A percentile compares a stretch with the other conserved stretches of the same genome.
phyloP scores from a whole-genome alignment of 1,139 yeast genomes.

The Taphrina wiesneri region DNA sequence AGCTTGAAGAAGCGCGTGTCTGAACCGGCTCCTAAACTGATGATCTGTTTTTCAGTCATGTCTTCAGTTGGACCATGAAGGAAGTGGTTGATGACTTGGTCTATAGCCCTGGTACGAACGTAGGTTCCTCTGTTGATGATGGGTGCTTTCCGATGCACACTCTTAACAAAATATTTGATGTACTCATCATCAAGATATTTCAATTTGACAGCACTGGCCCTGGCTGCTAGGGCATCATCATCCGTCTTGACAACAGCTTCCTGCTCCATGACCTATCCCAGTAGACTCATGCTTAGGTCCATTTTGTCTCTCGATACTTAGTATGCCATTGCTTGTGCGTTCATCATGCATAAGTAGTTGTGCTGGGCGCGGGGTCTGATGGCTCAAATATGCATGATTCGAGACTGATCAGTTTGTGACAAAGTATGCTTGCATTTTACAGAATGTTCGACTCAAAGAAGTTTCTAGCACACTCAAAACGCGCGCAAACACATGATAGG shows the following conservation, averaged over 20 bases:
- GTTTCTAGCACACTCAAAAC: too few relatives aligned
- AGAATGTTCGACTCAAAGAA: too few relatives aligned
- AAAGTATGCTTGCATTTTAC: too few relatives aligned
- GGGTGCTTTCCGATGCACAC: conserved; percentile 55
- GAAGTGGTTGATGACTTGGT: conserved; percentile 56
- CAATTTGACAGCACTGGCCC: conserved; percentile 50
- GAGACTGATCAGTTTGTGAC: too few relatives aligned
- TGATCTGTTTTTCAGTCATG: conserved; percentile 54
- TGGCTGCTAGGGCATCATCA: conserved; percentile 29
- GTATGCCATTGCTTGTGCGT: too few relatives aligned
- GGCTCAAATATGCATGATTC: too few relatives aligned
- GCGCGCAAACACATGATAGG: too few relatives aligned
- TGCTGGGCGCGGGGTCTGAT: too few relatives aligned
- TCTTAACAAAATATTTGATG: conserved; percentile 48
- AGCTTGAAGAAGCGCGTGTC: conserved; percentile 73
- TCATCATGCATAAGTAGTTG: too few relatives aligned
- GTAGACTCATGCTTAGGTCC: neutral
- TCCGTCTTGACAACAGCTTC: conserved; percentile 24
- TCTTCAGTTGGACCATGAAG: conserved; percentile 41
- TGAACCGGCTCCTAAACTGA: conserved; percentile 95
- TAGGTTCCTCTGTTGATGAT: conserved; percentile 77
- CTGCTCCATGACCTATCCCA: too few relatives aligned
- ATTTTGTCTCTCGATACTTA: too few relatives aligned
- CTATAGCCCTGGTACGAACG: conserved; percentile 67
- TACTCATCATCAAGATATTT: conserved; percentile 61